These are phyloP conservation scores for Ogataea neopini DNA, from an alignment of 805 yeast species.

Conservation along the genomic window DNA sequence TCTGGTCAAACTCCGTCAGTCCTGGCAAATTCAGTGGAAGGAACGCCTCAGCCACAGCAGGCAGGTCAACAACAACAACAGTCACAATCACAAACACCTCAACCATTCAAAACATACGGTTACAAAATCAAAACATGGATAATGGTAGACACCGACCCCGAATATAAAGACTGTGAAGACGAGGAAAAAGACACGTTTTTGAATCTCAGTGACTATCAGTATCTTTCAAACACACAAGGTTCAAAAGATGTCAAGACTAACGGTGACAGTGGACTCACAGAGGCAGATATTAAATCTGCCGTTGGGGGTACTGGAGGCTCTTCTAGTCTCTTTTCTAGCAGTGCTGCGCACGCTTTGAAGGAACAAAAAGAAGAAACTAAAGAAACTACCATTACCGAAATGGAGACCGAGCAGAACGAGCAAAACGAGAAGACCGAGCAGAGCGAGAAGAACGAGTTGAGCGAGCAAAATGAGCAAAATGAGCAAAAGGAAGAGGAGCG, in stretches of 20 bases:
- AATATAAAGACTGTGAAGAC: conserved; percentile 26
- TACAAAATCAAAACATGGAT: conserved; percentile 39
- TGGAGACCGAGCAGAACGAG: not conserved
- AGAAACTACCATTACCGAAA: not conserved
- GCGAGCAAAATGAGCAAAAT: not conserved
- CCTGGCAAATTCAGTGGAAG: conserved; percentile 23
- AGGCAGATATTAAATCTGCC: conserved; percentile 43
- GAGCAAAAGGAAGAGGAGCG: not conserved
- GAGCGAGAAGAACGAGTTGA: not conserved
- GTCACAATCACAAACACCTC: conserved; percentile 31
- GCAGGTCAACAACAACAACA: conserved; percentile 9
- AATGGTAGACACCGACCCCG: conserved; percentile 16
- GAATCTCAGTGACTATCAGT: conserved; percentile 38
- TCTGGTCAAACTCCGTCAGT: conserved; percentile 23
- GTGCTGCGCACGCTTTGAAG: conserved; percentile 31
- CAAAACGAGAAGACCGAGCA: conserved; percentile 13
- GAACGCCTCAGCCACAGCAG: conserved; percentile 30
- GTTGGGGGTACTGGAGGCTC: conserved; percentile 41
- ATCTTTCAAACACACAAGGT: conserved; percentile 23
- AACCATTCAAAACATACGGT: conserved; percentile 31
- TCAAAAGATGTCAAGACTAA: conserved; percentile 11
- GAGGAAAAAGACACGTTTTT: conserved; percentile 38
- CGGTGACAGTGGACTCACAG: conserved; percentile 32
- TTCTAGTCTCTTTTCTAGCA: conserved; percentile 31
- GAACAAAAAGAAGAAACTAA: conserved; percentile 4